phyloP scores from a whole-genome alignment of 805 yeast genomes.

The Zygoascus ofunaensis region DNA sequence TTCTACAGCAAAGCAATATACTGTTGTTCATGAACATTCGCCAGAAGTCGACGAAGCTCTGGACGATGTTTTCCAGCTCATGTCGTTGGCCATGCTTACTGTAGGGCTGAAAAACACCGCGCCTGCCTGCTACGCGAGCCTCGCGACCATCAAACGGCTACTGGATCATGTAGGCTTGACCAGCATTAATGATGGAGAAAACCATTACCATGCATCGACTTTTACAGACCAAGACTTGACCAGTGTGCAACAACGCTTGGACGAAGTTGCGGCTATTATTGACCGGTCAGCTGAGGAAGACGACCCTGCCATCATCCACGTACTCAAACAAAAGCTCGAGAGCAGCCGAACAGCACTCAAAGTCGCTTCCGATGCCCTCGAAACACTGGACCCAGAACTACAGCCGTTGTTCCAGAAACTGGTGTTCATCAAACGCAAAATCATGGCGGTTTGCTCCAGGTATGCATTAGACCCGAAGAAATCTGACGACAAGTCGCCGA shows the following conservation, averaged over 20 bases:
- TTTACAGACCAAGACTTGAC: constrained; percentile 76
- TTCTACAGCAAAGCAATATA: too few species aligned
- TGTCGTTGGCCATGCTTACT: constrained; percentile 80
- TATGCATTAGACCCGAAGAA: neutral
- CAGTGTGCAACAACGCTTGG: constrained; percentile 66
- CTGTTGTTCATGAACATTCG: constrained; percentile 8
- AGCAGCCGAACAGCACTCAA: constrained; percentile 52
- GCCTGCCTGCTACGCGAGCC: constrained; percentile 87
- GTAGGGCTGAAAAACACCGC: constrained; percentile 86
- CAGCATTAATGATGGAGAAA: neutral
- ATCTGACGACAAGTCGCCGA: constrained; percentile 19
- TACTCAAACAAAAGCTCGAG: constrained; percentile 57
- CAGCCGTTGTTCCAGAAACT: constrained; percentile 48
- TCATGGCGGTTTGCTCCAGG: constrained; percentile 44
- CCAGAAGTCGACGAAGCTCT: constrained; percentile 55
- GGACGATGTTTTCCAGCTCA: constrained; percentile 83
- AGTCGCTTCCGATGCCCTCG: constrained; percentile 47
- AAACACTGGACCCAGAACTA: constrained; percentile 43
- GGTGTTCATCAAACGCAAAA: constrained; percentile 51
- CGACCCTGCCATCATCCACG: constrained; percentile 45
- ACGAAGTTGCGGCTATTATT: constrained; percentile 60
- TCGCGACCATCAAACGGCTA: constrained; percentile 76
- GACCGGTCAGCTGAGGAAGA: constrained; percentile 26
- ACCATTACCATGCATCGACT: constrained; percentile 56
- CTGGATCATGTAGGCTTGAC: constrained; percentile 57